phyloP scores from a whole-genome alignment of 371 early-diverging fungal species.

The Syncephalastrum sp. region DNA sequence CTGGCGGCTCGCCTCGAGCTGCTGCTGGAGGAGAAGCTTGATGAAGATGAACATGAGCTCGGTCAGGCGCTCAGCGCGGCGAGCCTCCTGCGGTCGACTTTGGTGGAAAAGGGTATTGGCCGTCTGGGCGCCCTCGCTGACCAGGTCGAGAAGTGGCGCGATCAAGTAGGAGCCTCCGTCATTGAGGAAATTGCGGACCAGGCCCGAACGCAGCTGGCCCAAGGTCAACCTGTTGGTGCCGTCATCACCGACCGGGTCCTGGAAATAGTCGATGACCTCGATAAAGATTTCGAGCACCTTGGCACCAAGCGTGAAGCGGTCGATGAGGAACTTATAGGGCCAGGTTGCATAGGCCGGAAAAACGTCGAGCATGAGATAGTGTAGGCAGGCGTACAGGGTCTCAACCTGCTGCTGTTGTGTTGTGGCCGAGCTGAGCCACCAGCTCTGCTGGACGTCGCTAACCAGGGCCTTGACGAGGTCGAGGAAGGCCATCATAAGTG shows the following conservation, averaged over 20 bases:
- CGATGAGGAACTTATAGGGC: conserved; percentile 42
- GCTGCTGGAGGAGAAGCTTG: conserved; percentile 31
- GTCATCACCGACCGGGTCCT: conserved; percentile 8
- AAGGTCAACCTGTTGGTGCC: conserved; percentile 10
- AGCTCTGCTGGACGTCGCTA: conserved; percentile 34
- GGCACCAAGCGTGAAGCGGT: conserved; percentile 40
- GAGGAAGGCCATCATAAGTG: conserved; percentile 35
- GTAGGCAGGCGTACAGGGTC: conserved; percentile 29
- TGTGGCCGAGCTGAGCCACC: conserved; percentile 21
- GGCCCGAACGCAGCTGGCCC: conserved; percentile 23
- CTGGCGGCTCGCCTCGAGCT: conserved; percentile 22
- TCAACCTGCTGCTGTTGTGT: conserved; percentile 17
- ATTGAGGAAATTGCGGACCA: conserved; percentile 36
- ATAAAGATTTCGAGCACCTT: conserved; percentile 37
- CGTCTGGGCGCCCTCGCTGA: conserved; percentile 29
- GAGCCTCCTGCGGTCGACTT: conserved; percentile 30
- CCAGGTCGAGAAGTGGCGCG: conserved; percentile 33
- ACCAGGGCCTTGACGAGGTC: conserved; percentile 41
- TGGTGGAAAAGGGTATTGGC: conserved; percentile 31
- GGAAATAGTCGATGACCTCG: conserved; percentile 30
- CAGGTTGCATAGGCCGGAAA: conserved; percentile 42
- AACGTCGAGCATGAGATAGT: conserved; percentile 42
- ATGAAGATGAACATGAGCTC: conserved; percentile 35
- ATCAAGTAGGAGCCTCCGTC: conserved; percentile 38
- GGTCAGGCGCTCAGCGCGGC: conserved; percentile 30